phyloP scores from a whole-genome alignment of 2,329 filamentous ascomycete species.

The Fusarium irregulare region DNA sequence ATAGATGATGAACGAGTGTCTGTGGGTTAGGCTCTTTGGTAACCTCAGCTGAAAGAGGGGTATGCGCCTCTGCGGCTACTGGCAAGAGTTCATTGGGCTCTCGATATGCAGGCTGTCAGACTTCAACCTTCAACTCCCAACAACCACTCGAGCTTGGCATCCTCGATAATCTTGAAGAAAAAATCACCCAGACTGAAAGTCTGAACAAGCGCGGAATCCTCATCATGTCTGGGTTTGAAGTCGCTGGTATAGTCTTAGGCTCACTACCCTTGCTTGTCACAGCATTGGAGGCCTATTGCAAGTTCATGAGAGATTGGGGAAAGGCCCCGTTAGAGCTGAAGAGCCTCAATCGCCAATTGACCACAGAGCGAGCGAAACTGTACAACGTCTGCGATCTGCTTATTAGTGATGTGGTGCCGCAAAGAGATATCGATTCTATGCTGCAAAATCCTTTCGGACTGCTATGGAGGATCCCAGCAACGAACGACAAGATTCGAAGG shows the following conservation, averaged over 20 bases:
- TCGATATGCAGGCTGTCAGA: constrained; percentile 1
- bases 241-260: constrained; percentile 40
- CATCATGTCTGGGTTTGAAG: constrained; percentile 41
- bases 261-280: constrained; percentile 35
- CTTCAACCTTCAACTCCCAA: no score
- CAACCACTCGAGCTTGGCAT: no score
- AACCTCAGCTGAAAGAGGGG: constrained; percentile 4
- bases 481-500: constrained; percentile 32
- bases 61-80: not conserved
- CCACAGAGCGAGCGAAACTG: constrained; percentile 44
- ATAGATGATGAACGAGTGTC: no score
- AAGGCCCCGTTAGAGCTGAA: constrained; percentile 39
- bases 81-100: not conserved
- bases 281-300: constrained; percentile 30
- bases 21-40: not conserved
- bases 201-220: rapidly evolving
- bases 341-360: constrained; percentile 39
- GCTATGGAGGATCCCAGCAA: constrained; percentile 41
- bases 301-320: constrained; percentile 36
- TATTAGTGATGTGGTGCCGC: constrained; percentile 40
- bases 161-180: no score
- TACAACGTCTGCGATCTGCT: constrained; percentile 49
- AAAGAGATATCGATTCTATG: constrained; percentile 45
- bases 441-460: constrained; percentile 45
- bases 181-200: no score